Evolutionary conservation across 306 rosid genomes (phyloP).

Genomic region (Hippophae gyantsensis): DNA sequence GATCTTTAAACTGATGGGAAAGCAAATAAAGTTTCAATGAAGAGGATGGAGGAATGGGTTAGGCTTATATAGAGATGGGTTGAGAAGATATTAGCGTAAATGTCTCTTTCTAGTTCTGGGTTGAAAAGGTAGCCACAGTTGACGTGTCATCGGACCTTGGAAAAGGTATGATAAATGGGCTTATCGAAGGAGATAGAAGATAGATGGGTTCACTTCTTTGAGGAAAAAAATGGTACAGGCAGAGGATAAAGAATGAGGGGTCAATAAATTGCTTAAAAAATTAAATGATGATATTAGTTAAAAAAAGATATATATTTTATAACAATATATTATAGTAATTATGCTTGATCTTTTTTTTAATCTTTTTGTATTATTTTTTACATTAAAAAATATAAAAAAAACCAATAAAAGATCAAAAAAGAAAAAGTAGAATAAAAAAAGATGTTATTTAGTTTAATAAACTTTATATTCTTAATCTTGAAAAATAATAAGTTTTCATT

Average conservation of each 20-base stretch:
- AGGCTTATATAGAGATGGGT: slow-evolving; percentile 53
- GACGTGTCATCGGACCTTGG: slow-evolving; percentile 77
- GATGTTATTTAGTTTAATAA: too few relatives aligned
- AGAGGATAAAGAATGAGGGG: slow-evolving; percentile 56
- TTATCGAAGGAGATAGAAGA: slow-evolving; percentile 31
- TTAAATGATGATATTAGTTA: too few relatives aligned
- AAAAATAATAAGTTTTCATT: too few relatives aligned
- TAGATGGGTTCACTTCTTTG: slow-evolving; percentile 78
- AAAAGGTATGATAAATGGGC: slow-evolving; percentile 66
- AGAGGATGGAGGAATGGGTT: slow-evolving; percentile 55
- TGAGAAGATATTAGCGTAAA: slow-evolving; percentile 80
- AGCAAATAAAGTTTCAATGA: slow-evolving; percentile 77
- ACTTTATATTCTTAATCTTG: too few relatives aligned
- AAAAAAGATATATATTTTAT: too few relatives aligned
- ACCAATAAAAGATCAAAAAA: too few relatives aligned
- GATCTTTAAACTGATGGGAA: slow-evolving; percentile 24
- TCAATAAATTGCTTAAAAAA: slow-evolving; percentile 10
- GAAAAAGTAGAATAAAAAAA: too few relatives aligned
- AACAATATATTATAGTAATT: too few relatives aligned
- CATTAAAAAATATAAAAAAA: too few relatives aligned
- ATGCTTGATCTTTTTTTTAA: too few relatives aligned
- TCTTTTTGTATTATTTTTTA: too few relatives aligned
- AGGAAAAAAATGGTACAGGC: slow-evolving; percentile 57
- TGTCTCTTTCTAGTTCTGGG: slow-evolving; percentile 88
- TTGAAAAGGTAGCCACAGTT: slow-evolving; percentile 82